Evolutionary conservation across 2,329 filamentous ascomycete species (phyloP), one percentile per base, ranked within the genome.

Genomic region (Hymenoscyphus salicellus): DNA sequence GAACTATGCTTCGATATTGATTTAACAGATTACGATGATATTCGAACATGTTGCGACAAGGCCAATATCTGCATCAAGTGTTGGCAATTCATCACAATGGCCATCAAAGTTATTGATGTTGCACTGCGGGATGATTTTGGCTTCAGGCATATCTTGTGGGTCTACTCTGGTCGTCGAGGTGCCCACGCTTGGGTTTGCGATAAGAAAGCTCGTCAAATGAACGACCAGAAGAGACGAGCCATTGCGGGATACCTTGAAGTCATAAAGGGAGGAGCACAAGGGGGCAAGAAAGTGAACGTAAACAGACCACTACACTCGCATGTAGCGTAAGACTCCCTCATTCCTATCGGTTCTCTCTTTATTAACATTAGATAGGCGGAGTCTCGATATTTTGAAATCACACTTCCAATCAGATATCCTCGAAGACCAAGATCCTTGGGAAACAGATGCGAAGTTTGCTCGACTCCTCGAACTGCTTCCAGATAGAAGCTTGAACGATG

Each of bases 1-100:
- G 95, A 99, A 77, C 81, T 99, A 46, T 97, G 97, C 72, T 98
- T 99, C 78, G 95, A 99, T 89, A 98, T 99, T 73, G 95, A 99
- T 85, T 85, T 99, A 85, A 98, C 95, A 62, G 95, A 98, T 79
- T 99, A 99, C 78, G 95, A 99, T 76, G 92, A 96, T 70, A 91
- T 99, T 69, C 89, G 95, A 71, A 97, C 93, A 32, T 99, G 95
- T 79, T 99, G 95, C 77, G 88, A 89, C 73, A 93, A 94, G 76
- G 92, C 94, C 8, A 96, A 91, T 71, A 98, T 99, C 69, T 99
- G 95, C 77, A 84, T 83, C 70, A 95, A 93, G 76, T 99, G 95
- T 80, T 99, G 95, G 95, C 84, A 90, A 59, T 99, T 98, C 77
- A 96, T 97, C 72, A 97, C 92, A 28, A 98, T 99, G 93, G 91